Base-by-base conservation (phyloP, 495 filamentous ascomycete species). In the Geoglossum glabrum region DNA sequence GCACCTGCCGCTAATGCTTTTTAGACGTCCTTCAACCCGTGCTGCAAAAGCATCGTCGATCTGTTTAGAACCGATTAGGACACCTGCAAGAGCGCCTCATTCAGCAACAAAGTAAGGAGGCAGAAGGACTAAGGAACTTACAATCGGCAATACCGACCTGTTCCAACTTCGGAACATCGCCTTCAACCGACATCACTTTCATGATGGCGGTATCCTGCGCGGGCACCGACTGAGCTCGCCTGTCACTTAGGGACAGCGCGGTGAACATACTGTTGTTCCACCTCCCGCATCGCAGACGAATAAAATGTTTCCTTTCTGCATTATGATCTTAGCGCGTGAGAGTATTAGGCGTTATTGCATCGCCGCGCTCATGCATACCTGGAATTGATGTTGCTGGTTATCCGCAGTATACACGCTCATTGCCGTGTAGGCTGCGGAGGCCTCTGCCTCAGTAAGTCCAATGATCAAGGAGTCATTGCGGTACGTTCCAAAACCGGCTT, bases 401-500 rank as follows among this genome's bases (percentile, higher is more conserved):
- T 23, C 26, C 7, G 21, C 26, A 6, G 46, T 21, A 15, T 50
- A 50, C 5, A 50, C 46, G 17, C 13, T 40, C 36, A 1, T 52
- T 7, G 25, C 17, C 4, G 49, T 28, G 17, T 52, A 52, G 25
- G 30, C 49, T n/a, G 49, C 49, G 2, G 49, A 11, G 5, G 49
- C 49, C 49, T 52, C 49, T 6, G 49, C 49, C 49, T 52, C 49
- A 2, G 49, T 52, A 2, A 52, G 17, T 21, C 25, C 49, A n/a
- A 52, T 52, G 3, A 46, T 38, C 1, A 69, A 58, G 0, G 55
- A 60, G 11, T 28, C 1, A 31, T 58, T 56, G 5, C 46, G 26
- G 23, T 57, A 57, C 15, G 50, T 47, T 5, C 65, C 69, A 58
- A 69, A 72, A 1, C 70, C 70, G 8, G 68, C 63, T 19, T 59